Evolutionary conservation across 1,284 basidiomycete genomes (phyloP).

Genomic region (Ceratobasidium sp.): DNA sequence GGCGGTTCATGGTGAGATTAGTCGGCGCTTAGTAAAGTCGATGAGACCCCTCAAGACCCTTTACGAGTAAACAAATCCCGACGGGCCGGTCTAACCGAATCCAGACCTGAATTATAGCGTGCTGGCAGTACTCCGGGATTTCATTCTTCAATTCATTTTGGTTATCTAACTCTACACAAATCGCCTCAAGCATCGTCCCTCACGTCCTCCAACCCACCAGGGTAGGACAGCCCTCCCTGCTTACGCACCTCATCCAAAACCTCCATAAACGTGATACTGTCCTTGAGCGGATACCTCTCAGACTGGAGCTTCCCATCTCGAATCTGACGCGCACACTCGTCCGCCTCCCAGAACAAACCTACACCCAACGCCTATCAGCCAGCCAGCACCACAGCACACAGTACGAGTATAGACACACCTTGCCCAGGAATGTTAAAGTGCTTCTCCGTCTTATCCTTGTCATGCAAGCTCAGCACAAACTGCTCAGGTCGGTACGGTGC

Average conservation of each 20-base stretch:
- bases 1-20: conserved; percentile 34
- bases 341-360: conserved; percentile 80
- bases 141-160: background rate
- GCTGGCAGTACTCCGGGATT: too few species aligned
- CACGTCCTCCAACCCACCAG: conserved; percentile 37
- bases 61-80: conserved; percentile 21
- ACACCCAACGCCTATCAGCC: conserved; percentile 66
- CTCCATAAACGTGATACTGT: conserved; percentile 41
- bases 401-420: conserved; percentile 48
- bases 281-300: conserved; percentile 33
- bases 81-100: background rate
- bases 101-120: too few species aligned
- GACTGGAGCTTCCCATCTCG: conserved; percentile 54
- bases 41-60: background rate
- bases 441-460: conserved; percentile 52
- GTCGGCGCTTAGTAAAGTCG: conserved; percentile 11
- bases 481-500: conserved; percentile 71
- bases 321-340: conserved; percentile 84
- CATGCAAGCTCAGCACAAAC: conserved; percentile 61
- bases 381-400: conserved; percentile 51
- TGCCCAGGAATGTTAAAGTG: conserved; percentile 66
- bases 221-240: conserved; percentile 40
- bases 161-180: background rate
- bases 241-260: conserved; percentile 44
- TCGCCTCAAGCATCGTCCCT: conserved; percentile 4